phyloP scores from a whole-genome alignment of 345 rosid genomes.

The Durio zibethinus region DNA sequence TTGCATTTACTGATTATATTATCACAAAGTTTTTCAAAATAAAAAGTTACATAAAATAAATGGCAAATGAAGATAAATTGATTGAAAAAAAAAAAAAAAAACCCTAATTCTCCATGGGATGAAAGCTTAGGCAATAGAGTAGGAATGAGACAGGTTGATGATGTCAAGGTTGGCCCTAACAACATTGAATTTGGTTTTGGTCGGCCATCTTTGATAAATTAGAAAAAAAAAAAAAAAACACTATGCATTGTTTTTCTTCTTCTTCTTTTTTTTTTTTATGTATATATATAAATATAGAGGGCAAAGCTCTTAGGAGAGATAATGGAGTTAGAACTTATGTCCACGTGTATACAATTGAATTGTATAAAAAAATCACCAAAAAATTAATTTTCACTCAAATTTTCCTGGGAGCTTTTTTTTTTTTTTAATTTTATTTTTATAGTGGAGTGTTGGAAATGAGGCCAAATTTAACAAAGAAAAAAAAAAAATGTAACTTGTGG shows the following conservation, averaged over 20 bases:
- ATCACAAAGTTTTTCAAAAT: neutral
- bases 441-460: neutral
- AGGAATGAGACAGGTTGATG: conserved; percentile 5
- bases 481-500: neutral
- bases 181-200: conserved; percentile 8
- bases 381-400: too few species aligned
- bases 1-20: neutral
- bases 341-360: too few species aligned
- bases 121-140: neutral
- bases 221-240: too few species aligned
- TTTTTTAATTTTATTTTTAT: too few species aligned
- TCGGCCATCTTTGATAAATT: conserved; percentile 9
- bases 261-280: too few species aligned
- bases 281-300: too few species aligned
- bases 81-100: neutral
- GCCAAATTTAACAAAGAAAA: neutral
- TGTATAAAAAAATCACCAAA: too few species aligned
- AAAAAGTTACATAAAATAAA: neutral
- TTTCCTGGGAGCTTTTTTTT: too few species aligned
- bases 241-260: too few species aligned
- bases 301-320: too few species aligned
- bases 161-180: conserved; percentile 10
- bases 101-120: neutral
- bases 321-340: too few species aligned
- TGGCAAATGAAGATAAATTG: neutral